Conservation (phyloP, 2,329 filamentous ascomycete genomes). For the Bipolaris oryzae region DNA sequence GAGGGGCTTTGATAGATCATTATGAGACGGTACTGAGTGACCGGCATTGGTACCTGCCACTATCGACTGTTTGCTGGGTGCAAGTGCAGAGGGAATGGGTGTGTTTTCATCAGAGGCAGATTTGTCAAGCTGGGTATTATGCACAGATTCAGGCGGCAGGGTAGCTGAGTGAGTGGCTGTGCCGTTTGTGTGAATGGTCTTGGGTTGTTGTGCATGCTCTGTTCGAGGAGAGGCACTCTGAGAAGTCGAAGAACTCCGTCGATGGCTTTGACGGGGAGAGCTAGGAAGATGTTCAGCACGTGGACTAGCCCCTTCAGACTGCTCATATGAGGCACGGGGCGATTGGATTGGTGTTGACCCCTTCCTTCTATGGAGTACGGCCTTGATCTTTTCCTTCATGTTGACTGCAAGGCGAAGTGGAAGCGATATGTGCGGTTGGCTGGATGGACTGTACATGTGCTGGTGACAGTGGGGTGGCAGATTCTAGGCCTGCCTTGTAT, state of each 20-base stretch:
- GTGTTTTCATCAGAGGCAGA: conserved; percentile 32
- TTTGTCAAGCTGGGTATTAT: not conserved
- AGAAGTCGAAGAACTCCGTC: not conserved
- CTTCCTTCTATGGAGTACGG: conserved; percentile 22
- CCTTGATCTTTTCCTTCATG: conserved; percentile 28
- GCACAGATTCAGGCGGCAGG: not conserved
- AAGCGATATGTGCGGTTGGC: not conserved
- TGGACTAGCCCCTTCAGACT: conserved; percentile 7
- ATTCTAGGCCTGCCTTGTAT: conserved; percentile 7
- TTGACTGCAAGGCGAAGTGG: not conserved
- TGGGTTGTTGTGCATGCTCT: conserved; percentile 16
- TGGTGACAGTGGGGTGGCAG: not conserved
- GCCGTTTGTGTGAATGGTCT: conserved; percentile 6
- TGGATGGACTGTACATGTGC: conserved; percentile 1
- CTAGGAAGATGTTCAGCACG: conserved; percentile 5
- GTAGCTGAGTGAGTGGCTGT: not conserved
- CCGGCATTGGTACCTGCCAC: conserved; percentile 35
- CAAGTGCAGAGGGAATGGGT: conserved; percentile 25
- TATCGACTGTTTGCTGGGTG: conserved; percentile 14
- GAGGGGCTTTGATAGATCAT: conserved; percentile 7
- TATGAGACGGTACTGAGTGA: conserved; percentile 18
- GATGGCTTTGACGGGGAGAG: not conserved
- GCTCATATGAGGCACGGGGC: conserved; percentile 12
- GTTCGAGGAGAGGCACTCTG: conserved; percentile 5
- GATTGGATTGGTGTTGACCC: conserved; percentile 14